Percentiles rank a stretch among this genome's conserved stretches.
These are phyloP conservation scores for Parmelia sp. DNA, from an alignment of 495 filamentous ascomycete genomes.

Conservation along the genomic window DNA sequence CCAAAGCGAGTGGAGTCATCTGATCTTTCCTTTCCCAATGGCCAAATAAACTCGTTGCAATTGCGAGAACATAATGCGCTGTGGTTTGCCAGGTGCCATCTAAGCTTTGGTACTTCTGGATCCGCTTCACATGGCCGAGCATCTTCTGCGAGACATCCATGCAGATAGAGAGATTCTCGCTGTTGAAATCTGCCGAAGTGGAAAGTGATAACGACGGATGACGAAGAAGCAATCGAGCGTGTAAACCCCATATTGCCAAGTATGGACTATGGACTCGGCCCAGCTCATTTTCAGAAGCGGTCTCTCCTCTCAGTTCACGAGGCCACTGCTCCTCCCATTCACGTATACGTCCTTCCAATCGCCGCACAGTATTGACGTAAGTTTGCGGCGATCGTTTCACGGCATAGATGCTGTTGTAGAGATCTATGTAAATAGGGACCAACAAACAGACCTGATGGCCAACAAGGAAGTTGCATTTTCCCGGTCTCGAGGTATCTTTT, in stretches of 20 bases:
- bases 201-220: slow-evolving; percentile 67
- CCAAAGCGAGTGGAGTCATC: slow-evolving; percentile 48
- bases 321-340: slow-evolving; percentile 53
- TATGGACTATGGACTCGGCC: slow-evolving; percentile 44
- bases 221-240: slow-evolving; percentile 50
- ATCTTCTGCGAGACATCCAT: slow-evolving; percentile 59
- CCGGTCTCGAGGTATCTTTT: slow-evolving; percentile 42
- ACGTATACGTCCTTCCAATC: slow-evolving; percentile 55
- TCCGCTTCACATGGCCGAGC: slow-evolving; percentile 50
- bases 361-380: slow-evolving; percentile 56
- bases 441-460: slow-evolving; percentile 57
- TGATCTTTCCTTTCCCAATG: slow-evolving; percentile 58
- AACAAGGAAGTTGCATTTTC: slow-evolving; percentile 57
- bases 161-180: slow-evolving; percentile 61
- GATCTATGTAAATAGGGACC: slow-evolving; percentile 57
- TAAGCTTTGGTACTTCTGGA: slow-evolving; percentile 59
- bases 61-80: slow-evolving; percentile 64
- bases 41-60: slow-evolving; percentile 65
- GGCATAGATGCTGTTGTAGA: slow-evolving; percentile 65
- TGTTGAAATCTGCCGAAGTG: slow-evolving; percentile 50
- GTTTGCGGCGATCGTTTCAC: slow-evolving; percentile 49
- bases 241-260: slow-evolving; percentile 40
- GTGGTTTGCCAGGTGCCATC: slow-evolving; percentile 76
- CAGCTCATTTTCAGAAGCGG: slow-evolving; percentile 42
- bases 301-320: slow-evolving; percentile 40